Base-by-base conservation (phyloP, 2,329 filamentous ascomycete species). In the Paecilomyces niveus region DNA sequence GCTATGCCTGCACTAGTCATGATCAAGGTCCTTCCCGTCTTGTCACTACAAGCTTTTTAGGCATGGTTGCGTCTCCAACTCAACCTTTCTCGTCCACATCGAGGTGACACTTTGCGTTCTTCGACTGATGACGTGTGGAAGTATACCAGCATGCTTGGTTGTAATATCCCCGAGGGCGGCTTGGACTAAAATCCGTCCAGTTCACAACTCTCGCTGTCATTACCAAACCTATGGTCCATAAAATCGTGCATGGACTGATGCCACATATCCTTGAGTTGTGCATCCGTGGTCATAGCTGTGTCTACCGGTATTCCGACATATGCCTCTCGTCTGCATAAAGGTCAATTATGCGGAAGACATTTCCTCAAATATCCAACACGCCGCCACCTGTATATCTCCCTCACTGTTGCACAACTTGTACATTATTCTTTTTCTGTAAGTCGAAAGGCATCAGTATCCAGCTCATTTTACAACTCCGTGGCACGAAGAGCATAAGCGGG, bases 331-430 rank as follows among this genome's bases (percentile, higher is more conserved):
- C 35, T 54, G 51, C 51, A 39, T 53, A 45, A 35, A 58, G 51
- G 49, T 54, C 54, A 58, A 26, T 51, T 31, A 39, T 49, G 24
- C 59, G 57, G 6, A 53, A 29, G 15, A 24, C 15, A 24, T 31
- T 11, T 22, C 32, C n/a, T 21, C 24, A 29, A 32, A 32, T 18
- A 7, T 54, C 62, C 54, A 54, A 60, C 61, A 52, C 54, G 33
- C 55, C 29, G 57, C 59, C 39, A 51, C 24, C 24, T 32, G 31
- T 9, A 55, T 32, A n/a, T 54, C 54, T 24, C 29, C 39, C 54
- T 65, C 65, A 74, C 62, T 78, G 77, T 65, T 79, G 77, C 39
- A 79, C 77, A 49, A 79, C 76, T 63, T 79, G 77, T 50, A 79
- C 75, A 59, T 79, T 78, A 65, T 79, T 76, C 69, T 79, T 79